Percentiles rank a stretch among this genome's conserved stretches.
Evolutionary conservation across 2,329 filamentous ascomycete species (phyloP).

Genomic region (Davidsoniella virescens): DNA sequence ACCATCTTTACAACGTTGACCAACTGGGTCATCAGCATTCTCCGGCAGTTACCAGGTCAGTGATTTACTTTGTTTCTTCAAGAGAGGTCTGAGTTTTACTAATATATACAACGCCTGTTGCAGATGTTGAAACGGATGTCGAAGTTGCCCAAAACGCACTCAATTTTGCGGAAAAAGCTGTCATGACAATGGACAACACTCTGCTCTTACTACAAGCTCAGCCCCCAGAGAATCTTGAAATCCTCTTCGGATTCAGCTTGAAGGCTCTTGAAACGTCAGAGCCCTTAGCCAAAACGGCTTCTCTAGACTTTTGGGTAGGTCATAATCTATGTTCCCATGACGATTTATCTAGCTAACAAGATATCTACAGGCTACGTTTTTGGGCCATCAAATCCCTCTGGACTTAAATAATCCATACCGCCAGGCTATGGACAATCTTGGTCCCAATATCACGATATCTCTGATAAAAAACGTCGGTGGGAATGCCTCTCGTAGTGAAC

Average conservation of each 20-base stretch:
- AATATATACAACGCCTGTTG: constrained; percentile 15
- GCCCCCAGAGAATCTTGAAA: constrained; percentile 40
- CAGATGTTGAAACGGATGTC: constrained; percentile 51
- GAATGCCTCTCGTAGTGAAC: constrained; percentile 51
- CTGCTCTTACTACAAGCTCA: constrained; percentile 44
- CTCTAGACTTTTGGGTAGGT: constrained; percentile 60
- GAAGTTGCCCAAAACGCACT: constrained; percentile 60
- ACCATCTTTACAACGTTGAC: constrained; percentile 36
- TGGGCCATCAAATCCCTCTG: constrained; percentile 28
- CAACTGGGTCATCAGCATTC: constrained; percentile 44
- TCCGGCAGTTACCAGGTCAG: constrained; percentile 45
- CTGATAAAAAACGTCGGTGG: constrained; percentile 52
- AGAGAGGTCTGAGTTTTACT: not conserved
- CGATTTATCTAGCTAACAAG: not conserved
- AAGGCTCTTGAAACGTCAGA: constrained; percentile 55
- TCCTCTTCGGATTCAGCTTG: constrained; percentile 56
- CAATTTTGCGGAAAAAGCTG: constrained; percentile 50
- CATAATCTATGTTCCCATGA: not conserved
- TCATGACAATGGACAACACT: constrained; percentile 36
- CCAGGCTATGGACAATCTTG: constrained; percentile 40
- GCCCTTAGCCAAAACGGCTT: constrained; percentile 56
- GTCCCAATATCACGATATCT: constrained; percentile 41
- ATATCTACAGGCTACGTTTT: constrained; percentile 32
- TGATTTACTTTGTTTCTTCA: not conserved
- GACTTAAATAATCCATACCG: constrained; percentile 28